Base-by-base conservation (phyloP, 164 flowering plant species). In the Warburgia ugandensis region DNA sequence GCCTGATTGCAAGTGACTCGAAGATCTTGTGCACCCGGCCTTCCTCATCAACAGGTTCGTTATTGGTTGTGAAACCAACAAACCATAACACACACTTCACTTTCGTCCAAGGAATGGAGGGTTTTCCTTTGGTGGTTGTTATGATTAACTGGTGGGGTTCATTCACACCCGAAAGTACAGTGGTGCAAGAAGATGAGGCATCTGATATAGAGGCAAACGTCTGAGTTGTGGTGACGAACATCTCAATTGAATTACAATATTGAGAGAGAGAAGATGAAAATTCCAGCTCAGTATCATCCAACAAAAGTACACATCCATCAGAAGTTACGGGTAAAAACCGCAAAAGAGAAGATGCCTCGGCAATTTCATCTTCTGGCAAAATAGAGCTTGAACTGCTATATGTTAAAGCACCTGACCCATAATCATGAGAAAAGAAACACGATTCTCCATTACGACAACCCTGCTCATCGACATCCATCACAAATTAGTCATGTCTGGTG, bases 371-470 rank as follows among this genome's bases (percentile, higher is more conserved):
- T 70, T 83, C 98, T 36, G 77, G 82, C 39, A 60, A 27, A 51
- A 89, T 86, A 46, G 56, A 33, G 57, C 48, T 49, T 27, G 68
- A 55, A 36, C 38, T 42, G 48, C 61, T 54, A 47, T 29, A 5
- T 29, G 78, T 56, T 36, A 58, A 52, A 35, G 39, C 45, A 16
- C 68, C 26, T 28, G 69, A 58, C 40, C 52, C 73, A 26, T 44
- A 17, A 55, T 68, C 79, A 64, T 91, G 99, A 47, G 94, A 82
- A 61, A 72, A 92, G 64, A 42, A 63, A 64, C 99, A 92, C 0
- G 76, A 72, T 9, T 66, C 74, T 48, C 94, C 99, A 72, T 84
- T 72, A 26, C 92, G 84, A 70, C 99, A 92, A 56, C 99, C 97
- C 99, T 92, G 83, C 51, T 9, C 51, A 53, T 30, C 48, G 51